Percentiles rank a stretch among this genome's conserved stretches.
Evolutionary conservation across 2,329 filamentous ascomycete genomes (phyloP).

Genomic region (Trichoderma arundinaceum): DNA sequence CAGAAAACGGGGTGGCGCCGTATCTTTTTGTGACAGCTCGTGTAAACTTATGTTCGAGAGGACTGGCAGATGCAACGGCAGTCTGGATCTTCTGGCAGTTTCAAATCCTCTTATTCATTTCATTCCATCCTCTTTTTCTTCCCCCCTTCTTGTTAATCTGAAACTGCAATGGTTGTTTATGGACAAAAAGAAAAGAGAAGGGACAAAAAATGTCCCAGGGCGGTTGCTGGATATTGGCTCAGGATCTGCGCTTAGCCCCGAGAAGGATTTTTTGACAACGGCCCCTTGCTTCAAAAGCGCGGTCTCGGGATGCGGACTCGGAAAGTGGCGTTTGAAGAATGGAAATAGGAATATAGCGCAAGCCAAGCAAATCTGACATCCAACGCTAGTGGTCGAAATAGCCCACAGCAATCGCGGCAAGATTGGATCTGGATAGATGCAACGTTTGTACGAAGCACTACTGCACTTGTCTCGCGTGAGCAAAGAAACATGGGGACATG

Average conservation of each 20-base stretch:
- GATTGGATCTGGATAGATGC: constrained; percentile 17
- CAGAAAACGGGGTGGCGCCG: constrained; percentile 3
- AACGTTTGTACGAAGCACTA: not conserved
- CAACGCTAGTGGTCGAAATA: not conserved
- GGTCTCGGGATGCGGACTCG: not conserved
- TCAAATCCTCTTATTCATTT: not conserved
- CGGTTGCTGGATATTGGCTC: not conserved
- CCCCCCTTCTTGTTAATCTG: not conserved
- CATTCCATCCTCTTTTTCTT: not conserved
- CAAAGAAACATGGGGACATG: not conserved
- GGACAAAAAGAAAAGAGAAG: not conserved
- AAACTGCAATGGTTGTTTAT: not conserved
- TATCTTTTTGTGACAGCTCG: constrained; percentile 1
- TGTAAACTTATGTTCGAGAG: not conserved
- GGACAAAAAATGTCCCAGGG: not conserved
- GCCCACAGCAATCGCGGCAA: not conserved
- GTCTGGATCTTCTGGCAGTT: not conserved
- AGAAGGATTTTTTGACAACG: not conserved
- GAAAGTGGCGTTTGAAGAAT: constrained; percentile 11
- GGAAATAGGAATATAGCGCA: constrained; percentile 27
- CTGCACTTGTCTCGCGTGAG: not conserved
- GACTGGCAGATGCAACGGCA: not conserved
- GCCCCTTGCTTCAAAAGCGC: not conserved
- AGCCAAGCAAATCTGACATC: constrained; percentile 4
- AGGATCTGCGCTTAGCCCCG: constrained; percentile 4